phyloP scores from a whole-genome alignment of 768 basidiomycete genomes.

The Tylopilus subfusipes region DNA sequence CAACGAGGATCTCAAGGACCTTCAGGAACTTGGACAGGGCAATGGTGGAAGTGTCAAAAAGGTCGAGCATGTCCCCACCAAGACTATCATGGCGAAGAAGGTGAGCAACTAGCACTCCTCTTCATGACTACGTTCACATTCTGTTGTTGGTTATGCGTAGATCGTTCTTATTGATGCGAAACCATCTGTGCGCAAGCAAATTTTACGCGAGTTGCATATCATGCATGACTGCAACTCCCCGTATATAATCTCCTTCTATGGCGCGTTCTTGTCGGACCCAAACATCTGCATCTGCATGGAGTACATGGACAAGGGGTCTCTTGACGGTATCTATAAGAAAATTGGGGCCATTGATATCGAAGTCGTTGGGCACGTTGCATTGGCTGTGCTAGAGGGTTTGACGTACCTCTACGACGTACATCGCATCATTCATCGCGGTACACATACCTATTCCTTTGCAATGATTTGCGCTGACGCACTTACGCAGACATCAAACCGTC shows the following conservation, averaged over 20 bases:
- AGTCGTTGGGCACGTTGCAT: slow-evolving; percentile 89
- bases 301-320: slow-evolving; percentile 88
- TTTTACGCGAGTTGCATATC: slow-evolving; percentile 95
- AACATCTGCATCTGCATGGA: slow-evolving; percentile 99
- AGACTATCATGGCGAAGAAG: slow-evolving; percentile 97
- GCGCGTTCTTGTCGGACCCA: slow-evolving; percentile 94
- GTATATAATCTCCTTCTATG: slow-evolving; percentile 96
- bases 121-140: neutral
- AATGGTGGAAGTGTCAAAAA: slow-evolving; percentile 98
- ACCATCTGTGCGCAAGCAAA: slow-evolving; percentile 94
- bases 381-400: slow-evolving; percentile 90
- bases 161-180: slow-evolving; percentile 96
- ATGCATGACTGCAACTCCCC: slow-evolving; percentile 96
- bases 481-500: slow-evolving; percentile 94
- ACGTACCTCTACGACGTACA: slow-evolving; percentile 97
- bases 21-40: slow-evolving; percentile 90
- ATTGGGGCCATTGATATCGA: slow-evolving; percentile 92
- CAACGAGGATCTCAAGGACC: slow-evolving; percentile 86
- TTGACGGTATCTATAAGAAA: slow-evolving; percentile 95
- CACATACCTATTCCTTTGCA: slow-evolving; percentile 25
- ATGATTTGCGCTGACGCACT: slow-evolving; percentile 16
- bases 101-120: slow-evolving; percentile 40
- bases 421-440: slow-evolving; percentile 97
- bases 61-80: slow-evolving; percentile 88
- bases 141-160: slow-evolving; percentile 37